Evolutionary conservation across 345 rosid genomes (phyloP), one percentile per base, ranked within the genome.

Genomic region (Brassica nigra): DNA sequence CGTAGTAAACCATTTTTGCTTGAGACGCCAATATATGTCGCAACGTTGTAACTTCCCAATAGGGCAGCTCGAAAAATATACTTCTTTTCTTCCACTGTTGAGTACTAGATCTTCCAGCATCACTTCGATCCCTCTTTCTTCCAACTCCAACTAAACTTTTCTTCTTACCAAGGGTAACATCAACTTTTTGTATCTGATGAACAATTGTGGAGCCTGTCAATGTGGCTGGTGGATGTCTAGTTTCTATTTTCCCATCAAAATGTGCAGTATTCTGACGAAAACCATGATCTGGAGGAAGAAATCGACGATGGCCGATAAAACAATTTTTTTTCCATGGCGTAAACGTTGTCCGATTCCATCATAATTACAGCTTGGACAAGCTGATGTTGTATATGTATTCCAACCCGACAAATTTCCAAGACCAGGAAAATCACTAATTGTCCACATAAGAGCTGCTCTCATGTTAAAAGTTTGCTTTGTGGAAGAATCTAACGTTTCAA

Each of bases 301-400:
- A 68, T 27, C 36, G 36, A 5, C 58, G 62, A 70, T 70, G 73
- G 52, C 73, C 73, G 2, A 44, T 28, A 29, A 52, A 69, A 29
- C 14, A 47, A 42, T 42, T 14, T 30, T 52, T 52, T 49, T 31
- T 4, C 74, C 49, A 11, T 70, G 31, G 5, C 2, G 6, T 49
- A 49, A 49, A 49, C 57, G 57, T 49, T n/a, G 18, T n/a, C 57
- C 18, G 57, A 10, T 33, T 10, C 8, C 30, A 54, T 70, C 74
- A 52, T 10, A 70, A 31, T 52, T 70, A 12, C 63, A 52, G 3
- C 8, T 52, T 14, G 33, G 16, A 33, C 49, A 54, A 4, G 74
- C 30, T 4, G 6, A 18, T 30, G 39, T 1, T 9, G 3, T 54
- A 16, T 70, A 70, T 0, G 15, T 54, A 70, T 70, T 55, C 44